Conservation (phyloP, 2,329 filamentous ascomycete species). For the Aspergillus melleus region DNA sequence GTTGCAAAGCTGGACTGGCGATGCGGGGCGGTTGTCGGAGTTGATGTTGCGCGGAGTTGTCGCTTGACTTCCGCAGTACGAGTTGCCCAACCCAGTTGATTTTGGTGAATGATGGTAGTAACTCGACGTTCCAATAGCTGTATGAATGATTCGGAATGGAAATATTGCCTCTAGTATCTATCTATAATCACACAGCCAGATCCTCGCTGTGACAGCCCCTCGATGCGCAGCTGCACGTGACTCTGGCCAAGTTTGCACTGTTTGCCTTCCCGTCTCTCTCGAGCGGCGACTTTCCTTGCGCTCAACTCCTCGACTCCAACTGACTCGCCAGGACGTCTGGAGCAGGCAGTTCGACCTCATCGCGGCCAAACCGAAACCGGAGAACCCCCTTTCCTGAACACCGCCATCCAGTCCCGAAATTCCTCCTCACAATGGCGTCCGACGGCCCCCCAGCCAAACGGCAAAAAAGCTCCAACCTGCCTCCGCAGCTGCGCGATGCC, state of each 20-base stretch:
- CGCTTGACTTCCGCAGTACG: neutral
- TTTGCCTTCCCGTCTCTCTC: slow-evolving; percentile 23
- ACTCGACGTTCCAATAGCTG: no score
- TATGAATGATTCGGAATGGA: no score
- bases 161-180: no score
- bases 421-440: slow-evolving; percentile 30
- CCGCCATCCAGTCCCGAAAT: neutral
- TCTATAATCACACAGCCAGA: no score
- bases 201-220: neutral
- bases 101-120: neutral
- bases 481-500: slow-evolving; percentile 40
- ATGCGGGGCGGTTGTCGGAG: slow-evolving; percentile 33
- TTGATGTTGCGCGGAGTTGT: slow-evolving; percentile 5
- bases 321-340: neutral
- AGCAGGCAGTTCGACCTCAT: neutral
- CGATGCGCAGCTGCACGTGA: slow-evolving; percentile 22
- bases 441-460: slow-evolving; percentile 41
- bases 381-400: neutral
- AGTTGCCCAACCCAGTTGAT: neutral
- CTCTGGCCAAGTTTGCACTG: slow-evolving; percentile 28
- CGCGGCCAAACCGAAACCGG: neutral
- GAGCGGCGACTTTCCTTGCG: neutral
- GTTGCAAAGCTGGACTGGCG: slow-evolving; percentile 32
- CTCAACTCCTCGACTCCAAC: slow-evolving; percentile 8
- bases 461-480: slow-evolving; percentile 39